Evolutionary conservation across 352 stramenopile genomes (phyloP).

Genomic region (Pythium folliculosum): DNA sequence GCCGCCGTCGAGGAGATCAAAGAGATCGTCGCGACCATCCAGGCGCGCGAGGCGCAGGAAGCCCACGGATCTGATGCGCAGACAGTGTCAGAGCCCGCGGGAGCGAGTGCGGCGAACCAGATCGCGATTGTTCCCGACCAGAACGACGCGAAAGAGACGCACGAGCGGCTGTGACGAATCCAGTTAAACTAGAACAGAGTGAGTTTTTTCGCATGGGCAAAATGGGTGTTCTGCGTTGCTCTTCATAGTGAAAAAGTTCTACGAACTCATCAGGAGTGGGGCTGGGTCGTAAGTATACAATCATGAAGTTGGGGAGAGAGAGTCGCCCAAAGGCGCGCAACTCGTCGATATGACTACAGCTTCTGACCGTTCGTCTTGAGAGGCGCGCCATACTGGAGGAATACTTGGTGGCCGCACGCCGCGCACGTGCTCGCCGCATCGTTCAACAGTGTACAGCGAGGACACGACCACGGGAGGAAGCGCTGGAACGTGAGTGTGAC

Average conservation of each 20-base stretch:
- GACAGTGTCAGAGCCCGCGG: background rate
- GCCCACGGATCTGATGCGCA: background rate
- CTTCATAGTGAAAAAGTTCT: background rate
- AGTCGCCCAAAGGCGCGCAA: background rate
- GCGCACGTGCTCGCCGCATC: slow-evolving; percentile 39
- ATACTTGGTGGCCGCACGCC: slow-evolving; percentile 48
- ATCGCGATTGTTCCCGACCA: slow-evolving; percentile 21
- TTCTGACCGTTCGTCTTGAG: slow-evolving; percentile 4
- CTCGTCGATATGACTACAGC: background rate
- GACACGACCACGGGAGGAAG: slow-evolving; percentile 62
- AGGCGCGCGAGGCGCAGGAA: slow-evolving; percentile 12
- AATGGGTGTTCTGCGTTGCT: no score
- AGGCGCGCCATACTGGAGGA: slow-evolving; percentile 15
- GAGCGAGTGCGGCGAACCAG: background rate
- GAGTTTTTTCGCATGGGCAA: no score
- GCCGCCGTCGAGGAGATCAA: slow-evolving; percentile 24
- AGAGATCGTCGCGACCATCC: slow-evolving; percentile 27
- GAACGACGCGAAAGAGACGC: slow-evolving; percentile 4
- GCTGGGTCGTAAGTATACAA: slow-evolving; percentile 9
- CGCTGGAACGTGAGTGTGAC: slow-evolving; percentile 71
- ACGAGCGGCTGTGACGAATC: slow-evolving; percentile 5
- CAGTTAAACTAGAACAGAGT: no score
- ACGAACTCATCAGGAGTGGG: background rate
- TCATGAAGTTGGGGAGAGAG: background rate
- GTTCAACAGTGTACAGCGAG: slow-evolving; percentile 78